Percentiles rank a stretch among this genome's conserved stretches.
Evolutionary conservation across 768 basidiomycete genomes (phyloP).

Genomic region (Mycena rebaudengoi): DNA sequence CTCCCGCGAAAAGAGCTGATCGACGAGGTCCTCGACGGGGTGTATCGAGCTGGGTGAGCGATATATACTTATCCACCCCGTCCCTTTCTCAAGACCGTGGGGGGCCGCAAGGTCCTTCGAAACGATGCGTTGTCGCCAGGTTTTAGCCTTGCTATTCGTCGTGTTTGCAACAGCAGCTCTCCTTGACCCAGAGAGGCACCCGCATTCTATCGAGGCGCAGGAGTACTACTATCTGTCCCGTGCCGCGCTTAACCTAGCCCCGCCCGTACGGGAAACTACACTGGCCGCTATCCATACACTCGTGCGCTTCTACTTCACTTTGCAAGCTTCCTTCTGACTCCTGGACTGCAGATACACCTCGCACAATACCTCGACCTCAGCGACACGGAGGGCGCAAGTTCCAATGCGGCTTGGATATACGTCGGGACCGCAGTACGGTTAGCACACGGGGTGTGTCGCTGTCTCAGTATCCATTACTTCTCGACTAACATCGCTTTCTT

Average conservation of each 20-base stretch:
- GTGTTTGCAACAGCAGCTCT: conserved; percentile 72
- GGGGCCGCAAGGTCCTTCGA: conserved; percentile 56
- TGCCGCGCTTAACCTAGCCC: conserved; percentile 56
- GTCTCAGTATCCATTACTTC: conserved; percentile 7
- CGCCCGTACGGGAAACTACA: conserved; percentile 60
- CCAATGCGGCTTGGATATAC: conserved; percentile 62
- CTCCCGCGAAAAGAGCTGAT: conserved; percentile 62
- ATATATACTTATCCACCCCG: background rate
- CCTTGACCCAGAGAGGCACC: conserved; percentile 60
- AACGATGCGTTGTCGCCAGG: conserved; percentile 52
- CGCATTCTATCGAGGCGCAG: conserved; percentile 61
- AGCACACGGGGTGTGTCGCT: conserved; percentile 62
- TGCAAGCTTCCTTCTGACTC: background rate
- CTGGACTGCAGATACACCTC: conserved; percentile 44
- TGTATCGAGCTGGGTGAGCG: conserved; percentile 65
- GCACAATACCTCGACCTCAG: conserved; percentile 65
- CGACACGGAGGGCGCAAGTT: conserved; percentile 56
- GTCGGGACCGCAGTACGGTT: conserved; percentile 68
- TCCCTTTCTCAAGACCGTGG: too few species aligned
- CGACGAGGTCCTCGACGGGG: conserved; percentile 59
- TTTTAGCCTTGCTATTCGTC: conserved; percentile 68
- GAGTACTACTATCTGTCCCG: conserved; percentile 71
- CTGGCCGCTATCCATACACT: conserved; percentile 62
- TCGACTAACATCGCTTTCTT: background rate
- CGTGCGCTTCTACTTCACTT: conserved; percentile 46